Base-by-base conservation (phyloP, 805 yeast species). In the Saturnispora gosingensis region DNA sequence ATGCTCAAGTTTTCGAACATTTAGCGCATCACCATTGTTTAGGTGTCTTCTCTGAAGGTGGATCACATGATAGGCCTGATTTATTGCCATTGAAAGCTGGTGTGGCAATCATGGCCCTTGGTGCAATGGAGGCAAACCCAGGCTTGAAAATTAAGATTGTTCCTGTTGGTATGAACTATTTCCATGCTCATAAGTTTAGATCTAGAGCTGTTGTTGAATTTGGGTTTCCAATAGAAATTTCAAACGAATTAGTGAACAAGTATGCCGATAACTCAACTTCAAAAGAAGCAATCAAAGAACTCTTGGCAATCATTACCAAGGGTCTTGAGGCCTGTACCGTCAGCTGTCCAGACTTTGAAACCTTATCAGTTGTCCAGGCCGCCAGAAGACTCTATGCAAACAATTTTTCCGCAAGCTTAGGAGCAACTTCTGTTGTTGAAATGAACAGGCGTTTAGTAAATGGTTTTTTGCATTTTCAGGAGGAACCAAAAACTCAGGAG, bases 31-130 rank as follows among this genome's bases (percentile, higher is more conserved):
- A 93, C 42, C 80, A 86, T 52, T 87, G 95, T 56, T 69, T 93
- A 35, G 98, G 98, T 10, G 87, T 93, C 44, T 93, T 89, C 71
- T 97, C 99, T 8, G 99, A 93, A 72, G 99, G 99, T 53, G 99
- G 99, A 1, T 88, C 97, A 11, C 99, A 91, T 62, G 99, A 91
- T 66, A 76, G 99, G 58, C 82, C 98, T 0, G 95, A 88, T 56
- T 69, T 91, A 58, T 74, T 91, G 48, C 99, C 99, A 0, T 72
- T 91, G 58, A 91, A 93, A 64, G 97, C 98, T 1, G 99, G 99
- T 56, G 97, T 93, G 8, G 97, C 97, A 2, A 85, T 91, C 52
- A 93, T 91, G 98, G 99, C 98, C 0, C 73, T 93, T 30, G 99
- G 98, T 8, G 93, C 98, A 9, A 79, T 90, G 81, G 85, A 82